These are phyloP conservation scores for Cardamine chenopodiifolia DNA, from an alignment of 345 rosid species.

Conservation along the genomic window DNA sequence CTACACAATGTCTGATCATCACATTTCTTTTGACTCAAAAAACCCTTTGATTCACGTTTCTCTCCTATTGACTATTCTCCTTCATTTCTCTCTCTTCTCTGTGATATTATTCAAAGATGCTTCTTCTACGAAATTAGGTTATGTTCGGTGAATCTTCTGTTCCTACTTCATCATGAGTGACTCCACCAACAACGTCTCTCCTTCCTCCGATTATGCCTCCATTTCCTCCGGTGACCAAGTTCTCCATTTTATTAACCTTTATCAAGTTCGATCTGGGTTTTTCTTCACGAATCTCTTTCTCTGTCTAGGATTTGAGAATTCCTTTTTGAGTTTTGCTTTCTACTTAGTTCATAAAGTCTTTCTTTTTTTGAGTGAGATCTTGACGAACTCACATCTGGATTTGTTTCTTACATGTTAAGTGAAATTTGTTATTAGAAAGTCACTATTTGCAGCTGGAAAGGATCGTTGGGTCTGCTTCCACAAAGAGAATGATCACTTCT, in stretches of 20 bases:
- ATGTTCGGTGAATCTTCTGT: constrained; percentile 19
- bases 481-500: constrained; percentile 69
- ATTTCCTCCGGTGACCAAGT: constrained; percentile 70
- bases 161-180: constrained; percentile 61
- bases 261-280: constrained; percentile 1
- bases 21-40: constrained; percentile 10
- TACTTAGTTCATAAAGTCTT: constrained; percentile 21
- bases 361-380: constrained; percentile 29
- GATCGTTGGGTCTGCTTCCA: constrained; percentile 66
- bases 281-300: not conserved
- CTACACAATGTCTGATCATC: no score
- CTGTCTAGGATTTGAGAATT: constrained; percentile 1
- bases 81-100: constrained; percentile 16
- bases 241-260: not conserved
- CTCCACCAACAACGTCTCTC: constrained; percentile 62
- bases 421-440: no score
- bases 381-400: not conserved
- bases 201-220: constrained; percentile 65
- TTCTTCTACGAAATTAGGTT: constrained; percentile 34
- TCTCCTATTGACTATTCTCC: constrained; percentile 39
- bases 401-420: constrained; percentile 10
- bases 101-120: constrained; percentile 34
- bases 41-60: constrained; percentile 25
- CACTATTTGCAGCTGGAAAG: constrained; percentile 73
- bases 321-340: constrained; percentile 26